Percentiles rank a stretch among this genome's conserved stretches.
phyloP scores from a whole-genome alignment of 2,329 filamentous ascomycete species.

The Clonostachys rosea region DNA sequence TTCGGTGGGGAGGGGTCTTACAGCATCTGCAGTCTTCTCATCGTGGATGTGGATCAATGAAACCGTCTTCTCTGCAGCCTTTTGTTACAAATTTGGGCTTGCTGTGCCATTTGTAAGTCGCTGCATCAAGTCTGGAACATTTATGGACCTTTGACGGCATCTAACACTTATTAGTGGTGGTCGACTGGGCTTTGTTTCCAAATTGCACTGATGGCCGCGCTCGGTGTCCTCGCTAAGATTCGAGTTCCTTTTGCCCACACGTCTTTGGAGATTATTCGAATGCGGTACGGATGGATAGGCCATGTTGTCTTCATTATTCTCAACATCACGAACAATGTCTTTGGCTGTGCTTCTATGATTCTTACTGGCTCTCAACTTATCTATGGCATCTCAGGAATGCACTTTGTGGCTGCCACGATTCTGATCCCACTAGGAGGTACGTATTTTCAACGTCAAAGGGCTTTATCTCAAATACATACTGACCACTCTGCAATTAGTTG shows the following conservation, averaged over 20 bases:
- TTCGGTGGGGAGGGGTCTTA: conserved; percentile 76
- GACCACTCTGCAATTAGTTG: conserved; percentile 13
- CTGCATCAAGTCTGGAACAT: conserved; percentile 49
- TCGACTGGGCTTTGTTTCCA: conserved; percentile 37
- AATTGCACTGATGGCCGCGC: conserved; percentile 75
- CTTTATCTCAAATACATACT: conserved; percentile 57
- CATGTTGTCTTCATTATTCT: conserved; percentile 75
- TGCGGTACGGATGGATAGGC: conserved; percentile 62
- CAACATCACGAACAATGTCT: conserved; percentile 60
- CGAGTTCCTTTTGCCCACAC: conserved; percentile 76
- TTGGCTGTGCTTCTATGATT: background rate
- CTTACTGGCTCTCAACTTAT: background rate
- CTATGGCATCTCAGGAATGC: background rate
- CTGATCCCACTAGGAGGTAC: background rate
- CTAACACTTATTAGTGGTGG: background rate
- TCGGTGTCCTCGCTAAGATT: conserved; percentile 81
- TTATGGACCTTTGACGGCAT: background rate
- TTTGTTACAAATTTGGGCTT: conserved; percentile 71
- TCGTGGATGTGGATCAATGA: conserved; percentile 68
- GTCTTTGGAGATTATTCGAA: conserved; percentile 72
- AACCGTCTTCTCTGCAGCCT: conserved; percentile 46
- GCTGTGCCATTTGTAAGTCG: conserved; percentile 48
- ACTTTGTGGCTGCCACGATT: background rate
- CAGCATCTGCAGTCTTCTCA: conserved; percentile 75
- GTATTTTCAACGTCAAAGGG: conserved; percentile 38